Base-by-base conservation (phyloP, 208 protist genomes). In the Trypanosoma brucei region DNA sequence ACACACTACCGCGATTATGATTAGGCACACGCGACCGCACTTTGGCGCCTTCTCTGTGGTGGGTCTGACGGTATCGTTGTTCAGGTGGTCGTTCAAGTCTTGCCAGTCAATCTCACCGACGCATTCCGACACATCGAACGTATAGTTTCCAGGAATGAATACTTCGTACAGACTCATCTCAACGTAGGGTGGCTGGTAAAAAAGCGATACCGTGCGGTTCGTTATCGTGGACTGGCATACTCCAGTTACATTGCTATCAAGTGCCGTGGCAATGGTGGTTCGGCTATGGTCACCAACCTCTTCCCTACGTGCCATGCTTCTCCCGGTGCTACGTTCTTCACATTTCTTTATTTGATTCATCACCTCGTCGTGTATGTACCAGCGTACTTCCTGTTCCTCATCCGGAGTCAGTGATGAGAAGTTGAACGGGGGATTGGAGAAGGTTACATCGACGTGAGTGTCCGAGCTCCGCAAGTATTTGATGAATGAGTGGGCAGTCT, bases 11-110 rank as follows among this genome's bases (percentile, higher is more conserved):
- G 86, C 86, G 36, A 92, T 62, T 35, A 68, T 81, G 30, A 92
- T 81, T 45, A 92, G 86, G 68, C 86, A 92, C 38, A 80, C 83
- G 2, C 78, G 85, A 31, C 58, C 68, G 51, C 86, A 92, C 65
- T 68, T 31, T 11, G 34, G 48, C 8, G 56, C 59, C 37, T 46
- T 46, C 11, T 1, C 22, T 5, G 61, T 34, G 3, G 39, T 6
- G 11, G 42, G 22, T 22, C 22, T 46, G 11, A 46, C 42, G 8
- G 6, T 6, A 11, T 51, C 48, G 75, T 71, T 35, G 40, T 49
- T 40, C 31, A 80, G 48, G 33, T 67, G 69, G 40, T 75, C 34
- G 8, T 64, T 9, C 13, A 85, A 51, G 13, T 59, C 3, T 0
- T 8, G 53, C 79, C 81, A 86, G 71, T 83, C 67, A 1, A 58